These are phyloP conservation scores for Yamadazyma friedrichii DNA, from an alignment of 1,139 yeast genomes.

Conservation along the genomic window DNA sequence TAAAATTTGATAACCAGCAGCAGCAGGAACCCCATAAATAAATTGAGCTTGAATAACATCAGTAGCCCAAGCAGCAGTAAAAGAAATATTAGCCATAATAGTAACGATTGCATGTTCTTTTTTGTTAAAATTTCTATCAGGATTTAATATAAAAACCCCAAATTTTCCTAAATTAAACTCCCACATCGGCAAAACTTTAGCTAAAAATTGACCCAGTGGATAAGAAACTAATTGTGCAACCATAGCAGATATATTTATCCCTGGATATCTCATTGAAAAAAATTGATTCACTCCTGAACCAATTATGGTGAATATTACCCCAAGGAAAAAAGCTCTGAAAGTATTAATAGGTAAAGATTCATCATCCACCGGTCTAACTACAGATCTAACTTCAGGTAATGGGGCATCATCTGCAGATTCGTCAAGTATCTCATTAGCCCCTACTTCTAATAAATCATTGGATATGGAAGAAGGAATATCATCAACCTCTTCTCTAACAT, in stretches of 20 bases:
- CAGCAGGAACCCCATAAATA: conserved; percentile 43
- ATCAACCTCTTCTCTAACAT: conserved; percentile 1
- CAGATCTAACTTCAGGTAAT: conserved; percentile 63
- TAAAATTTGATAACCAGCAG: conserved; percentile 42
- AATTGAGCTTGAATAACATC: conserved; percentile 58
- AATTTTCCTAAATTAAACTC: conserved; percentile 25
- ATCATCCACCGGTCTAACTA: conserved; percentile 64
- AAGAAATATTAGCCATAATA: conserved; percentile 51
- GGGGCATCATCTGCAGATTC: conserved; percentile 53
- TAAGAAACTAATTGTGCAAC: conserved; percentile 61
- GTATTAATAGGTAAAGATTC: conserved; percentile 56
- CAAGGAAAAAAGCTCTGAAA: conserved; percentile 59
- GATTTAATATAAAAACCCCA: conserved; percentile 44
- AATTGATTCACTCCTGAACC: conserved; percentile 62
- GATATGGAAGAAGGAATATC: neutral
- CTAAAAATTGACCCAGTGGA: conserved; percentile 53
- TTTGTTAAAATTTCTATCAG: conserved; percentile 57
- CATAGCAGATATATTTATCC: conserved; percentile 50
- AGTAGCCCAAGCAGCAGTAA: conserved; percentile 60
- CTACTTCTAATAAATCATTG: neutral
- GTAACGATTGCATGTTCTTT: conserved; percentile 67
- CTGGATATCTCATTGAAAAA: conserved; percentile 59
- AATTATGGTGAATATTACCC: conserved; percentile 52
- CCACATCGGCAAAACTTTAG: conserved; percentile 39
- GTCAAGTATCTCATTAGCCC: conserved; percentile 4